Conservation (phyloP, 2,329 filamentous ascomycete species). For the Aurifilum marmelostoma region DNA sequence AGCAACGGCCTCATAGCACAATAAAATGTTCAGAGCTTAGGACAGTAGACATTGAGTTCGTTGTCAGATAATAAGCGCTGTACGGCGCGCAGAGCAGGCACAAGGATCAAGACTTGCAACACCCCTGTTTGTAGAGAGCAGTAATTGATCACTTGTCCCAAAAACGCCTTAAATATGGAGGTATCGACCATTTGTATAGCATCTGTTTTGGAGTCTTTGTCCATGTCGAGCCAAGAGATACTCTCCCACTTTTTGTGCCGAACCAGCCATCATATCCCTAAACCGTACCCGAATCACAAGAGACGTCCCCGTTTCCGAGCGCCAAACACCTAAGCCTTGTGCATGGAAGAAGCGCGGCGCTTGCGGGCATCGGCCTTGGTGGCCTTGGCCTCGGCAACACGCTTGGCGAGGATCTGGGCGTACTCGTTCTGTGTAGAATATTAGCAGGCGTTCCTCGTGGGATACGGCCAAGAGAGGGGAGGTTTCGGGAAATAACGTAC, state of each 20-base stretch:
- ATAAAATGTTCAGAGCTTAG: background rate
- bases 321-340: conserved; percentile 66
- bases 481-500: conserved; percentile 60
- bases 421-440: conserved; percentile 80
- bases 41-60: background rate
- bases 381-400: conserved; percentile 93
- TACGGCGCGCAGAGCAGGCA: background rate
- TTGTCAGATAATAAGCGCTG: background rate
- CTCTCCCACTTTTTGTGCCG: conserved; percentile 30
- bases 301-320: conserved; percentile 40
- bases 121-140: conserved; percentile 3
- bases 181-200: conserved; percentile 29
- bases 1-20: background rate
- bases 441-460: conserved; percentile 40
- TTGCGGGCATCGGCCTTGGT: conserved; percentile 93
- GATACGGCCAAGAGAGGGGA: background rate
- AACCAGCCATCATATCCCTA: conserved; percentile 27
- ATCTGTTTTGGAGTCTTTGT: conserved; percentile 30
- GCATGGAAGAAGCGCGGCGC: conserved; percentile 94
- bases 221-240: conserved; percentile 36
- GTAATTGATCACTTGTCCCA: conserved; percentile 28
- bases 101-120: conserved; percentile 6
- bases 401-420: conserved; percentile 93
- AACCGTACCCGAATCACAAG: conserved; percentile 37
- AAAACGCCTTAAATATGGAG: conserved; percentile 29